These are phyloP conservation scores for Hypoxylon sp. DNA, from an alignment of 2,329 filamentous ascomycete genomes.

Conservation along the genomic window DNA sequence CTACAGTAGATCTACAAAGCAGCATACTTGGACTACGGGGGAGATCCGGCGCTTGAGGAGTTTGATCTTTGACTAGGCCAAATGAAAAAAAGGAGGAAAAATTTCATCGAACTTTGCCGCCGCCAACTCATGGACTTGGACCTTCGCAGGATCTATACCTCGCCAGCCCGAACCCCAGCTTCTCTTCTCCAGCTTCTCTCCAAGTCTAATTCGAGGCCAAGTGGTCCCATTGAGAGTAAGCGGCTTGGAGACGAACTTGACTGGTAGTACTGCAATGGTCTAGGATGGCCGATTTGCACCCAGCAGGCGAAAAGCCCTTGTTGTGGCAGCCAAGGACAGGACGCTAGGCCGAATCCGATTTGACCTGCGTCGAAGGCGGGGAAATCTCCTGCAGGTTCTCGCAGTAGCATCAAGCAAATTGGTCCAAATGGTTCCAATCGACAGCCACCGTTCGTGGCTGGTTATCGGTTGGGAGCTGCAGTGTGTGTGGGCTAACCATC, in stretches of 20 bases:
- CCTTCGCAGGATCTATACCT: constrained; percentile 10
- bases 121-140: constrained; percentile 14
- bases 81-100: constrained; percentile 7
- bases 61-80: constrained; percentile 28
- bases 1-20: constrained; percentile 34
- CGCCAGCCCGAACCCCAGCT: constrained; percentile 21
- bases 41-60: constrained; percentile 31
- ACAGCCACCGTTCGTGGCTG: constrained; percentile 38
- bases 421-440: constrained; percentile 44
- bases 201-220: constrained; percentile 30
- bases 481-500: constrained; percentile 41
- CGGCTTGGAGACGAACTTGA: constrained; percentile 31
- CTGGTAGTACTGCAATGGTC: constrained; percentile 38
- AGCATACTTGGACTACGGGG: constrained; percentile 25
- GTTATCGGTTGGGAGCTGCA: constrained; percentile 30
- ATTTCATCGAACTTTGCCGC: constrained; percentile 11
- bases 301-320: constrained; percentile 32
- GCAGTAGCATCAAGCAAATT: constrained; percentile 38
- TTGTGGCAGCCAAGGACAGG: constrained; percentile 41
- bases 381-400: constrained; percentile 48
- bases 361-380: constrained; percentile 49
- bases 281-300: constrained; percentile 39
- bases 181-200: constrained; percentile 15
- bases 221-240: constrained; percentile 33
- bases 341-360: constrained; percentile 49